phyloP scores from a whole-genome alignment of 2,329 filamentous ascomycete genomes.

The Pezicula neosporulosa region DNA sequence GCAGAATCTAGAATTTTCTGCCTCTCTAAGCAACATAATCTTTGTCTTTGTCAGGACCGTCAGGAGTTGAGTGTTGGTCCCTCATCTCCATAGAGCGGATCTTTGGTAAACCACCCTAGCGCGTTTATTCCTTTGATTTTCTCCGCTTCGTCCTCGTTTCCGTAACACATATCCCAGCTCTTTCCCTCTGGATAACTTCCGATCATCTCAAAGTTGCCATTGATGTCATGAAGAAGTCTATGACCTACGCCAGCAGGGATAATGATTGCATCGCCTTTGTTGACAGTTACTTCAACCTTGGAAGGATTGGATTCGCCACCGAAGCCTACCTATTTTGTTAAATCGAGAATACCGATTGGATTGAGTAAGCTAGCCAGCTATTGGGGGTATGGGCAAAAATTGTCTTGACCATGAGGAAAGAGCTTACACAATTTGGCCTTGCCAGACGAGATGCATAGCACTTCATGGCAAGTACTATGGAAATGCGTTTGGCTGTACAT shows the following conservation, averaged over 20 bases:
- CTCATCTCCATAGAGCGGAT: constrained; percentile 56
- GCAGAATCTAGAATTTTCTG: neutral
- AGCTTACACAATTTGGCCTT: constrained; percentile 50
- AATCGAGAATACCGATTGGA: neutral
- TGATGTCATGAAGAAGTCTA: constrained; percentile 53
- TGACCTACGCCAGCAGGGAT: constrained; percentile 65
- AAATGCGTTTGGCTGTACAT: constrained; percentile 68
- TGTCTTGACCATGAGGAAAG: neutral
- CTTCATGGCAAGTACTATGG: constrained; percentile 65
- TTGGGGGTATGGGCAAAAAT: neutral
- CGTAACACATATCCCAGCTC: constrained; percentile 72
- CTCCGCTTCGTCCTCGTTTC: constrained; percentile 49
- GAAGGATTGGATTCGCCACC: constrained; percentile 59
- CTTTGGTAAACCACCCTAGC: constrained; percentile 54
- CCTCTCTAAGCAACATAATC: no score
- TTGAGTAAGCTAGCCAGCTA: neutral
- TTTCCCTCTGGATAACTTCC: constrained; percentile 57
- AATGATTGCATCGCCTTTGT: constrained; percentile 60
- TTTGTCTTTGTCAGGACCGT: no score
- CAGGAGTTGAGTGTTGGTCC: constrained; percentile 37
- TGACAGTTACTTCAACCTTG: constrained; percentile 51
- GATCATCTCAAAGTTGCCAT: constrained; percentile 60
- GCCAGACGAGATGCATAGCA: constrained; percentile 57
- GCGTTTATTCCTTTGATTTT: constrained; percentile 44
- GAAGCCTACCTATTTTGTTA: constrained; percentile 35